These are phyloP conservation scores for Trypanosoma platydactyli DNA, from an alignment of 208 protist genomes.

Conservation along the genomic window DNA sequence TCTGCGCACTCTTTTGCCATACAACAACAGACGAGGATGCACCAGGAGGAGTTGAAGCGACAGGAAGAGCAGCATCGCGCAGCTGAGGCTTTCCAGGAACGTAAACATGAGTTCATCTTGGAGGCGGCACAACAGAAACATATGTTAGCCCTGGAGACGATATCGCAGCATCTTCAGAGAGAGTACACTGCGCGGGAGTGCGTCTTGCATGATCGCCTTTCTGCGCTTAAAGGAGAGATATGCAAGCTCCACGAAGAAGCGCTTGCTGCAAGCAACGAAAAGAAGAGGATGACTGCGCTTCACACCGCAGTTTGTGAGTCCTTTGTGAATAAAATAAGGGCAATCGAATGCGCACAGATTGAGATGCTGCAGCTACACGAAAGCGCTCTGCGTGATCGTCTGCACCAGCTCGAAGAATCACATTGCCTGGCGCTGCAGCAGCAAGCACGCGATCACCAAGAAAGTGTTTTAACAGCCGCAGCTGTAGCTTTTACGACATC, in stretches of 20 bases:
- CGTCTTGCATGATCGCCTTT: not conserved
- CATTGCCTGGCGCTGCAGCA: not conserved
- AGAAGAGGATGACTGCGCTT: not conserved
- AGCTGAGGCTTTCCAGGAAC: not conserved
- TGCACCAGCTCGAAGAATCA: not conserved
- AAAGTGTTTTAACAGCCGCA: not conserved
- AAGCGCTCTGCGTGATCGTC: not conserved
- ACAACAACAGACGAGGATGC: slow-evolving; percentile 8
- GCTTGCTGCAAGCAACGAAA: not conserved
- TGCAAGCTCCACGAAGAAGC: not conserved
- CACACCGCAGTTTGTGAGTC: not conserved
- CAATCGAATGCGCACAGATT: not conserved
- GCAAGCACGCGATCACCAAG: not conserved
- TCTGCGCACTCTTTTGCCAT: not conserved
- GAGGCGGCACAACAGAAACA: not conserved
- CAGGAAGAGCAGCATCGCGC: not conserved
- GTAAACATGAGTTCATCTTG: not conserved
- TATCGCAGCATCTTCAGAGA: slow-evolving; percentile 5
- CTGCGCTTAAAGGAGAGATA: not conserved
- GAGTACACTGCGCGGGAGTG: slow-evolving; percentile 3
- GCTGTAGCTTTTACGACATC: not conserved
- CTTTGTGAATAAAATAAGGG: not conserved
- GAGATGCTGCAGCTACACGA: not conserved
- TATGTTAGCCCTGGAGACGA: not conserved
- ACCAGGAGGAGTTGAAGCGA: slow-evolving; percentile 12